A percentile compares a stretch with the other conserved stretches of the same genome.
These are phyloP conservation scores for Chytriomyces confervae DNA, from an alignment of 192 early-diverging fungal genomes.

Conservation along the genomic window DNA sequence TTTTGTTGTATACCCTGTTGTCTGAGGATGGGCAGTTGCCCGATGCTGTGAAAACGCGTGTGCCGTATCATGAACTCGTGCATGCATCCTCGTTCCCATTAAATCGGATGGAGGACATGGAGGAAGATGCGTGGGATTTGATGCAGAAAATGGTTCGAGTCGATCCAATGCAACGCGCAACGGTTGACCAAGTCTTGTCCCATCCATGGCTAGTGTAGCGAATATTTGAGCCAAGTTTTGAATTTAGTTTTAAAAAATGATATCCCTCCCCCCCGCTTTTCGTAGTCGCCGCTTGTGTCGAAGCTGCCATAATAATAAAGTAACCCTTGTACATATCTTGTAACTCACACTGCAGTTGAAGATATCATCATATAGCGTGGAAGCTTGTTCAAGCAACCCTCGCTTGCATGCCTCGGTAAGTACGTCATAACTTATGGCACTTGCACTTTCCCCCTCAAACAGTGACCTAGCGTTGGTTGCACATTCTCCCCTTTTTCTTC, in stretches of 20 bases:
- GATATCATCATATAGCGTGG: not conserved
- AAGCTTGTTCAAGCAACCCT: not conserved
- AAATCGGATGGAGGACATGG: conserved; percentile 3
- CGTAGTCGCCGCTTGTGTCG: not conserved
- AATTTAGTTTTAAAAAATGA: not conserved
- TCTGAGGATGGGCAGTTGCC: conserved; percentile 1
- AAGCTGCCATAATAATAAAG: not conserved
- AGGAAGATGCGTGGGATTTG: conserved; percentile 26
- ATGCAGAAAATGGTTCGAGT: conserved; percentile 28
- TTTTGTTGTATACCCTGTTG: conserved; percentile 31
- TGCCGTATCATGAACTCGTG: not conserved
- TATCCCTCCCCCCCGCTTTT: no score
- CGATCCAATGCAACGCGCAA: conserved; percentile 10
- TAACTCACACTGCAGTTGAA: not conserved
- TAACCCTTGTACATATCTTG: not conserved
- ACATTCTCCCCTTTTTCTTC: no score
- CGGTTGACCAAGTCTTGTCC: conserved; percentile 28
- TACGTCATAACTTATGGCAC: no score
- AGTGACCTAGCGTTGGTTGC: no score
- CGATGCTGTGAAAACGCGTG: not conserved
- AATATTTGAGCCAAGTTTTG: not conserved
- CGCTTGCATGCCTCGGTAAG: no score
- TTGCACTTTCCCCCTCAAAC: no score
- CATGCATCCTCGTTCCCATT: not conserved
- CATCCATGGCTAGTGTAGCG: conserved; percentile 27